phyloP scores from a whole-genome alignment of 225 moss, liverwort and hornwort species.

The Neckera pumila region DNA sequence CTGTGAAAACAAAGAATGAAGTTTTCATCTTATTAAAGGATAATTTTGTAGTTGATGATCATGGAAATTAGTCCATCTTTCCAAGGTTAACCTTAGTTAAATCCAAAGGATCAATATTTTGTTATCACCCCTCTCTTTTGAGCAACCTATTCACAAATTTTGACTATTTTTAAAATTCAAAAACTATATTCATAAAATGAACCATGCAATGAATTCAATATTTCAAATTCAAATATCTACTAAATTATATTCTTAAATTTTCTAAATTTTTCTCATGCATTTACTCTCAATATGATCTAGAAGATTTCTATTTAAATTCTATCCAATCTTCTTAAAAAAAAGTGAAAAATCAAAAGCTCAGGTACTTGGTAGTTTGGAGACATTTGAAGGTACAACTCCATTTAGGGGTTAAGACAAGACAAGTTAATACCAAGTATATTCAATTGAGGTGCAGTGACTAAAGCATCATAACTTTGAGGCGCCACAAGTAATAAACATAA shows the following conservation, averaged over 20 bases:
- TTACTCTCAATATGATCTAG: no score
- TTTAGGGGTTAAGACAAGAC: accelerated
- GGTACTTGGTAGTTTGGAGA: accelerated
- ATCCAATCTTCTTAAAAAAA: not conserved
- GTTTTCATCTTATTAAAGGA: not conserved
- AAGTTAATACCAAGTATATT: not conserved
- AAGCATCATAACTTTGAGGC: not conserved
- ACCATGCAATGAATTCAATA: no score
- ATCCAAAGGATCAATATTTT: not conserved
- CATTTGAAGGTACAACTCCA: accelerated
- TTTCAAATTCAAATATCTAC: not conserved
- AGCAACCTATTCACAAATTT: accelerated
- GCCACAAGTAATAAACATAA: accelerated
- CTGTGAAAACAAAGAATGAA: accelerated
- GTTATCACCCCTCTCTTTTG: not conserved
- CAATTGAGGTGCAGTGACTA: accelerated
- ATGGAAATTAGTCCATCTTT: not conserved
- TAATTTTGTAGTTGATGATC: not conserved
- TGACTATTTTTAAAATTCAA: no score
- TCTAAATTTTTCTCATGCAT: not conserved
- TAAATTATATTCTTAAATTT: accelerated
- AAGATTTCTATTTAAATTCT: not conserved
- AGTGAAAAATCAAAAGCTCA: not conserved
- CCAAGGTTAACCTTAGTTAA: not conserved
- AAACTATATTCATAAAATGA: no score